Evolutionary conservation across 345 rosid genomes (phyloP).

Genomic region (Populus deltoides): DNA sequence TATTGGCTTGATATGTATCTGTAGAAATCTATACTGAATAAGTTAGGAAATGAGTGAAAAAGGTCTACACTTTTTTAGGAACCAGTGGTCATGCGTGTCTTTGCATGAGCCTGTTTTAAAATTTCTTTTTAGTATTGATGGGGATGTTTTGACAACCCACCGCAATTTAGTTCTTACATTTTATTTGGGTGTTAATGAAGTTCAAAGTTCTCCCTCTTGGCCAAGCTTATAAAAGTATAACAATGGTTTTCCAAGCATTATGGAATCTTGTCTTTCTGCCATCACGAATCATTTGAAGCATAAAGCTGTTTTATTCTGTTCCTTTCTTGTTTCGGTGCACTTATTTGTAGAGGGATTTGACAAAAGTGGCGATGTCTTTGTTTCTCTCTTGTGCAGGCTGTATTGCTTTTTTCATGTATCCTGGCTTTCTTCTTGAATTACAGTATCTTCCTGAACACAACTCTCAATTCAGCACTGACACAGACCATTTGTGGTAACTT

Average conservation of each 20-base stretch:
- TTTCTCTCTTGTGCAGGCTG: constrained; percentile 47
- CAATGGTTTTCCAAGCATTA: background rate
- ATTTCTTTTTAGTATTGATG: background rate
- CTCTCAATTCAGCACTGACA: constrained; percentile 92
- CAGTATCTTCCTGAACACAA: constrained; percentile 88
- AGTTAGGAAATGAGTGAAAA: background rate
- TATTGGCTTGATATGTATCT: no score
- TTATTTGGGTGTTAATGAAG: background rate
- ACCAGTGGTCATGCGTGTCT: background rate
- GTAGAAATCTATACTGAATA: background rate
- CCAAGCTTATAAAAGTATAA: background rate
- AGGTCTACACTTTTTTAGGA: background rate
- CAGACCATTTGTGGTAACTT: constrained; percentile 97
- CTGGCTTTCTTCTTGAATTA: constrained; percentile 97
- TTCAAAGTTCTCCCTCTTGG: background rate
- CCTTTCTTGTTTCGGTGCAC: background rate
- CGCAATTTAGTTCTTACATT: background rate
- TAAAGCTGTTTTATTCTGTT: background rate
- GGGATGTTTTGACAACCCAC: background rate
- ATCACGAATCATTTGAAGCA: background rate
- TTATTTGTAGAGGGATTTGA: background rate
- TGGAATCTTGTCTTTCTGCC: background rate
- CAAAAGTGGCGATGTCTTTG: background rate
- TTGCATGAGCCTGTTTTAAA: background rate
- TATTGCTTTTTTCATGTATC: constrained; percentile 69